Base-by-base conservation (phyloP, 306 rosid species). In the Fagus sylvatica region DNA sequence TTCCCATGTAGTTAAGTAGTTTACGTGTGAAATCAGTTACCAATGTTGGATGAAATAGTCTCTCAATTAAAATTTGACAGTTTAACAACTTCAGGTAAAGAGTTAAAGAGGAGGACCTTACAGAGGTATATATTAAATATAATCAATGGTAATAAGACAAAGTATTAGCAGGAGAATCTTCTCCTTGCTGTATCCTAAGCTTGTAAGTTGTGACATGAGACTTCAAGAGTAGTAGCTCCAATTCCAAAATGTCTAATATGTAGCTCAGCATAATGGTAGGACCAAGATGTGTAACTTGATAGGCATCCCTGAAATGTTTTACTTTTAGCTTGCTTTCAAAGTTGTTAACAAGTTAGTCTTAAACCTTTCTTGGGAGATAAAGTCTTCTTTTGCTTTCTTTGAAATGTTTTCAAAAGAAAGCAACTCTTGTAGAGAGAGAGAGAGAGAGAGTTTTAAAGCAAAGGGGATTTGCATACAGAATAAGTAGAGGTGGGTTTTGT, bases 381-480 rank as follows among this genome's bases (percentile, higher is more conserved):
- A 33, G 4, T 0, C 51, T 46, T 10, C 51, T 43, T 10, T 57
- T 57, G 64, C 64, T 61, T 61, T 11, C 68, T 33, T 2, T 61
- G 68, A 34, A 61, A 61, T 32, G 68, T 61, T 33, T 61, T 13
- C 68, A 12, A 15, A 61, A 34, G 40, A 33, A 61, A 61, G 68
- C 68, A 13, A 61, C 17, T 34, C 40, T 61, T 12, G 1, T 22
- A 22, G 59, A 53, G 59, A 56, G 69, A 88, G 72, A 82, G 78
- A 54, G 67, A 79, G 66, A 80, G 51, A 53, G 42, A 82, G 67
- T 49, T 74, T 86, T 86, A 86, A 85, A 90, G 91, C 83, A 71
- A 82, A 87, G 84, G 94, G 79, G 62, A 54, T 65, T 53, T 80
- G 78, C 67, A 71, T 46, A 82, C 11, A 82, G 43, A 76, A 42